These are phyloP conservation scores for Pythium sukuiense DNA, from an alignment of 352 stramenopile genomes.

Conservation along the genomic window DNA sequence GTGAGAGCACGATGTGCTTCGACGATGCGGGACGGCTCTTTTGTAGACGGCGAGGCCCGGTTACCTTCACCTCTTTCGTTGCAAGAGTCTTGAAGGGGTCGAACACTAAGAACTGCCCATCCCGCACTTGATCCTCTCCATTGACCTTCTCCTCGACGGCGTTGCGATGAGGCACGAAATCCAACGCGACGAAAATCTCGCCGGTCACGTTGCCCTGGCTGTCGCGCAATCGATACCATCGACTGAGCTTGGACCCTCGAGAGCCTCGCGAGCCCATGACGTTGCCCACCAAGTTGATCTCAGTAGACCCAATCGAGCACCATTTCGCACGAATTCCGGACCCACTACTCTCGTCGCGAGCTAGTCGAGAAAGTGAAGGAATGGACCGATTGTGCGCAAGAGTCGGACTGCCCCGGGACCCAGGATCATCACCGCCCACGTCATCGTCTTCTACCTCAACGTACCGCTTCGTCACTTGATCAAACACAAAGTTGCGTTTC, in stretches of 20 bases:
- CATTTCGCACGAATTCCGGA: slow-evolving; percentile 58
- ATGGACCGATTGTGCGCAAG: slow-evolving; percentile 5
- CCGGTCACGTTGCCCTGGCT: slow-evolving; percentile 74
- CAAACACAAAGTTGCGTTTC: slow-evolving; percentile 84
- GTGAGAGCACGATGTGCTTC: slow-evolving; percentile 72
- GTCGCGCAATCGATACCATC: slow-evolving; percentile 85
- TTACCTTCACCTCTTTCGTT: slow-evolving; percentile 40
- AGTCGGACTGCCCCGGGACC: slow-evolving; percentile 5
- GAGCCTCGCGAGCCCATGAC: slow-evolving; percentile 77
- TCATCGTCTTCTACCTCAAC: slow-evolving; percentile 81
- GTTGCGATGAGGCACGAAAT: slow-evolving; percentile 66
- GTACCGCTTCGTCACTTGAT: slow-evolving; percentile 83
- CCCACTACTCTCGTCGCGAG: slow-evolving; percentile 54
- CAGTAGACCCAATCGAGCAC: slow-evolving; percentile 73
- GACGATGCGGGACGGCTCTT: slow-evolving; percentile 29
- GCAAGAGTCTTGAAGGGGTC: slow-evolving; percentile 83
- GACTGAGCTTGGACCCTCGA: slow-evolving; percentile 64
- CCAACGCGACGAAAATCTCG: slow-evolving; percentile 81
- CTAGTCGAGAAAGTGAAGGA: slow-evolving; percentile 22
- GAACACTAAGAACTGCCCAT: slow-evolving; percentile 85
- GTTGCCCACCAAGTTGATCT: slow-evolving; percentile 84
- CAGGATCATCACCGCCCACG: slow-evolving; percentile 32
- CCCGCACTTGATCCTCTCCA: slow-evolving; percentile 75
- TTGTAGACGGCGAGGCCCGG: slow-evolving; percentile 17
- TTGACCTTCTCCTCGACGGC: slow-evolving; percentile 33